Evolutionary conservation across 2,329 filamentous ascomycete genomes (phyloP), one percentile per base, ranked within the genome.

Genomic region (Didymella arachidicola): DNA sequence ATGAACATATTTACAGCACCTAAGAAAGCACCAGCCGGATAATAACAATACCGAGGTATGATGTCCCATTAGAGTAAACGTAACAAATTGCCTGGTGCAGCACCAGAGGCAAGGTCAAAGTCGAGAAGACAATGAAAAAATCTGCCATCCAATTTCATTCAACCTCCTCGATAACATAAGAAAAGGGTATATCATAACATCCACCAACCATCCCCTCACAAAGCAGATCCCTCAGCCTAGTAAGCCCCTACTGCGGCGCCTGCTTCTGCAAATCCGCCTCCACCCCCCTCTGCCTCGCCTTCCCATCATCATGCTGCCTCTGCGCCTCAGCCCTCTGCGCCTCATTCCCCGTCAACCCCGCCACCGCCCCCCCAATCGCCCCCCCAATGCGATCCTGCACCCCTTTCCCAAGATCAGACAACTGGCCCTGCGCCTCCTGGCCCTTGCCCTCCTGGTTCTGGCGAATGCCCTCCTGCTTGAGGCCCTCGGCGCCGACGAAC

Each of bases 371-470:
- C 1, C 92, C 92, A 4, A 96, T 67, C 1, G 89, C 82, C 11
- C 93, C 93, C 43, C 86, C 81, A 26, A 89, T 83, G n/a, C 76
- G 76, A 57, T 82, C 77, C 7, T 65, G 60, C 18, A 82, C 76
- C 8, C 93, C 94, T 60, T 83, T 81, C 6, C 88, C 87, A 41
- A 89, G 82, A 73, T 97, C 93, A 59, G 79, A 87, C 44, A 95
- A 71, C 79, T 97, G 93, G 16, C 93, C 93, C 73, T 89, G 84
- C 5, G 92, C 91, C 79, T 97, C 92, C 76, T 93, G 88, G 30
- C 84, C 85, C 79, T 95, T 90, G 19, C 93, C 94, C 62, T 89
- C 84, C 32, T 86, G 81, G 73, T 96, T 96, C 81, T 97, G 93
- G 69, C 89, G 79, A 30, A 86, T 86, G 5, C 94, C 94, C 25